A percentile compares a stretch with the other conserved stretches of the same genome.
Evolutionary conservation across 768 basidiomycete genomes (phyloP).

Genomic region (Leccinum subtestaceum): DNA sequence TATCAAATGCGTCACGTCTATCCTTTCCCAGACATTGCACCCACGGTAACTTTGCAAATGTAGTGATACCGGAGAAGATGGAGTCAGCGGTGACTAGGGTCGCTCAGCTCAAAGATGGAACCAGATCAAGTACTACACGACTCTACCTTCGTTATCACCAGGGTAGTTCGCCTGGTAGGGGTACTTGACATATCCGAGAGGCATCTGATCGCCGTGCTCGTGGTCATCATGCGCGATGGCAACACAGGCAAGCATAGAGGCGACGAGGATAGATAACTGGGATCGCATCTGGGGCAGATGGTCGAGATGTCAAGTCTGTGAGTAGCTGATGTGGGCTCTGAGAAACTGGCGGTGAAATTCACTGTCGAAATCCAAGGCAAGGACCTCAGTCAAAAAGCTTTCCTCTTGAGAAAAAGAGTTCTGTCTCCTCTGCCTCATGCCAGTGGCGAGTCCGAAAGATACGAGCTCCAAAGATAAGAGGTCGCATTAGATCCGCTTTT

Average conservation of each 20-base stretch:
- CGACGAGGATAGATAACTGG: slow-evolving; percentile 24
- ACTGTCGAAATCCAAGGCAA: slow-evolving; percentile 1
- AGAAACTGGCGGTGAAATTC: neutral
- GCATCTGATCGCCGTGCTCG: slow-evolving; percentile 52
- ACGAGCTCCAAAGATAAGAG: slow-evolving; percentile 16
- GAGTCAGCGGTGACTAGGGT: slow-evolving; percentile 68
- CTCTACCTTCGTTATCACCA: slow-evolving; percentile 54
- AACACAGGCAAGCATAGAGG: slow-evolving; percentile 24
- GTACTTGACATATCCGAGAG: slow-evolving; percentile 64
- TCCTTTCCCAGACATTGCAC: slow-evolving; percentile 71
- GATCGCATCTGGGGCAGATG: slow-evolving; percentile 20
- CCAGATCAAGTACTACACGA: too few species aligned
- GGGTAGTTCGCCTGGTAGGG: slow-evolving; percentile 59
- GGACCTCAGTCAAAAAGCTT: slow-evolving; percentile 17
- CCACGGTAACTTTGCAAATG: slow-evolving; percentile 88
- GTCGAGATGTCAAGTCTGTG: neutral
- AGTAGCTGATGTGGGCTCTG: neutral
- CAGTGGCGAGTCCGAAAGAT: slow-evolving; percentile 12
- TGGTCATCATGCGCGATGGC: slow-evolving; percentile 39
- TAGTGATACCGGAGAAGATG: slow-evolving; percentile 77
- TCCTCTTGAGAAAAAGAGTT: slow-evolving; percentile 26
- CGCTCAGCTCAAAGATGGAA: neutral
- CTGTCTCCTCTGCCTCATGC: slow-evolving; percentile 21
- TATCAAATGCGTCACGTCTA: slow-evolving; percentile 59
- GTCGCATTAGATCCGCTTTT: slow-evolving; percentile 18